Base-by-base conservation (phyloP, 768 basidiomycete species). In the Dentipellis sp. region DNA sequence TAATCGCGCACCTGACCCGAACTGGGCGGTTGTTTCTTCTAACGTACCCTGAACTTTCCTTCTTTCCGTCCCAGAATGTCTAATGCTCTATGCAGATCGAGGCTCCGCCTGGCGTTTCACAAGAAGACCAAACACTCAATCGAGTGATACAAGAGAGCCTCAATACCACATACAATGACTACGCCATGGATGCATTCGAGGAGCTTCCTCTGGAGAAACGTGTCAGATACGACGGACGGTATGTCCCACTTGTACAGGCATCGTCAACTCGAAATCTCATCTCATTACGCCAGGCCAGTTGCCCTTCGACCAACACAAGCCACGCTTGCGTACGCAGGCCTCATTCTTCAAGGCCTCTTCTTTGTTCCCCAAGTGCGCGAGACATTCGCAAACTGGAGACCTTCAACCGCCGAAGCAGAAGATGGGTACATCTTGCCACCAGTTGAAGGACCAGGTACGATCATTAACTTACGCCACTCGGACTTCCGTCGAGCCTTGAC, bases 101-200 rank as follows among this genome's bases (percentile, higher is more conserved):
- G 40, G 55, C 62, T n/a, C 57, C 64, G 10, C 48, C 50, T 2
- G 67, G 63, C n/a, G 58, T 77, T 19, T 74, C 74, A 2, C 75
- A 75, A 21, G 83, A 86, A n/a, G 77, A 86, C 45, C 78, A 82
- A 50, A 75, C 22, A 74, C 37, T 89, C 68, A 82, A 79, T 61
- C 80, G 82, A 23, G 88, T 86, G 0, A 87, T 90, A 45, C 79
- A 84, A 67, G 86, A 81, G 4, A 88, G 86, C 65, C 69, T 88
- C 55, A 74, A 81, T 17, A 65, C 70, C 21, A 67, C 58, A 37
- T 64, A 67, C 35, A 55, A 58, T 51, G 78, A 80, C 17, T 76
- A 80, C 59, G 67, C 70, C 21, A 71, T 75, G 22, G 82, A 83
- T 3, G 72, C 74, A 38, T 71, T 75, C 37, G 81, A 82, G 51